Base-by-base conservation (phyloP, 306 rosid species). In the Hippophae tibetana region DNA sequence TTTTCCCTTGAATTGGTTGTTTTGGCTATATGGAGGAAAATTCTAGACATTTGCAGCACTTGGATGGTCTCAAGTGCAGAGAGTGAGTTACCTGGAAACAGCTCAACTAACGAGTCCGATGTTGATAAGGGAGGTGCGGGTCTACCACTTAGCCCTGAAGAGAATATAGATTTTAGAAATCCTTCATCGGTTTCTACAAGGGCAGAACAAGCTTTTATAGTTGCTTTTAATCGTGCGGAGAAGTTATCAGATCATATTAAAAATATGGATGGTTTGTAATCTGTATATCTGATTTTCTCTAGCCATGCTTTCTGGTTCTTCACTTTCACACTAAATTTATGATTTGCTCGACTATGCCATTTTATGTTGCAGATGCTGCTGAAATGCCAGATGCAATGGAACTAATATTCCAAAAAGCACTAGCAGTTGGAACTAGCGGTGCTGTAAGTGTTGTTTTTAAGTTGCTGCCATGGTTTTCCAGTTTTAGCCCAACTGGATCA, bases 351-450 rank as follows among this genome's bases (percentile, higher is more conserved):
- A 57, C 13, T 43, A 18, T 10, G 12, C 50, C 38, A 27, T 60
- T 52, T 50, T 52, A 55, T 41, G 11, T 62, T 65, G 62, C 67
- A 81, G 87, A 70, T 54, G 62, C 68, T 1, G 71, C 81, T 44
- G 77, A 78, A 77, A 81, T 93, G 89, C 99, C 99, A 13, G 95
- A 93, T 56, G 95, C 90, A 44, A 86, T 93, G 85, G 97, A 88
- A 72, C 82, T 78, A 10, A 72, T 81, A 63, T 81, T 58, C 77
- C 73, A 66, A 61, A 63, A 72, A 31, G 87, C 87, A 7, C 76
- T 81, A 4, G 52, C 60, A 18, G 42, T 80, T 5, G 99, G 95
- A 58, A 84, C 13, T 52, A 72, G 42, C 56, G 97, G 82, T 8
- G 95, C 94, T 66, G 99, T 92, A 66, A 78, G 99, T 75, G 68